phyloP scores from a whole-genome alignment of 805 yeast genomes.

The Cyberlindnera suaveolens region DNA sequence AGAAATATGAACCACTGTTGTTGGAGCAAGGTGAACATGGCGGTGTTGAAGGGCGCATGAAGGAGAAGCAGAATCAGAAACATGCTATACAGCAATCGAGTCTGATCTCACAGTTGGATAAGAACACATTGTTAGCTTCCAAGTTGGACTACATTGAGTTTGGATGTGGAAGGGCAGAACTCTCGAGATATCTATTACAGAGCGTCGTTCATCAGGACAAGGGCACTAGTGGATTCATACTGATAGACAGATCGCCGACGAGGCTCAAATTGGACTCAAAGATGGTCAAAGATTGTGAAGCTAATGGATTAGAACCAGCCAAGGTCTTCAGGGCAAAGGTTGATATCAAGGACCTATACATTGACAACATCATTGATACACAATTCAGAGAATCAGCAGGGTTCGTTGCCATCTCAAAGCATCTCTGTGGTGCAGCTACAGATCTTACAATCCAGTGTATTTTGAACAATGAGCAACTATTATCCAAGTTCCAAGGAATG shows the following conservation, averaged over 20 bases:
- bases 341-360: constrained; percentile 72
- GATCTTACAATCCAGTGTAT: constrained; percentile 74
- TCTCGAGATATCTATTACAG: constrained; percentile 53
- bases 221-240: constrained; percentile 35
- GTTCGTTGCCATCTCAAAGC: constrained; percentile 73
- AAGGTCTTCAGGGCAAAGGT: constrained; percentile 48
- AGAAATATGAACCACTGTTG: constrained; percentile 25
- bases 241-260: constrained; percentile 72
- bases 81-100: constrained; percentile 84
- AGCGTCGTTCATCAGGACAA: constrained; percentile 22
- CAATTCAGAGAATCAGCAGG: constrained; percentile 12
- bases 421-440: constrained; percentile 91
- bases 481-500: constrained; percentile 41
- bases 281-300: constrained; percentile 46
- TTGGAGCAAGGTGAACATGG: constrained; percentile 24
- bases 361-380: constrained; percentile 38
- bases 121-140: constrained; percentile 31
- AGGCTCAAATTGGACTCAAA: constrained; percentile 75
- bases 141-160: constrained; percentile 55
- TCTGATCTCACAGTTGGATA: constrained; percentile 59
- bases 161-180: constrained; percentile 89
- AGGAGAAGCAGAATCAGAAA: constrained; percentile 49
- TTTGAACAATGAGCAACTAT: constrained; percentile 30
- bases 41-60: constrained; percentile 20
- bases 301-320: constrained; percentile 22